Evolutionary conservation across 2,329 filamentous ascomycete species (phyloP).

Genomic region (Diplocarpon rosae): DNA sequence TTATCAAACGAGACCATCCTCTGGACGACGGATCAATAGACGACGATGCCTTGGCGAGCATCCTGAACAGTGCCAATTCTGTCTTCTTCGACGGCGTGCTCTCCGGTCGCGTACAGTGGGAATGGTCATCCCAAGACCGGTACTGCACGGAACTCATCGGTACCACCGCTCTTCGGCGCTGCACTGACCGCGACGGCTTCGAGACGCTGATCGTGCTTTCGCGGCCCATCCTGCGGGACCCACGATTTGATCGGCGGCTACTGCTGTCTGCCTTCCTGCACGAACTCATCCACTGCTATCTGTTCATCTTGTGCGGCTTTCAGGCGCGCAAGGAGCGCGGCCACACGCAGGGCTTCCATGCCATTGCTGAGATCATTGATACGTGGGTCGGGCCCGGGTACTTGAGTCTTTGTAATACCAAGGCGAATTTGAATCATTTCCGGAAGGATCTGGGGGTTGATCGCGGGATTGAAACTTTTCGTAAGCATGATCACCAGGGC

Average conservation of each 20-base stretch:
- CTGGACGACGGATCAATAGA: constrained; percentile 43
- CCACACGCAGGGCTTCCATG: constrained; percentile 48
- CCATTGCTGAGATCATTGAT: constrained; percentile 49
- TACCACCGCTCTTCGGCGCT: constrained; percentile 45
- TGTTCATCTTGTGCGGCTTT: constrained; percentile 52
- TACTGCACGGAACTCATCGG: constrained; percentile 48
- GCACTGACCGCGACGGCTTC: constrained; percentile 35
- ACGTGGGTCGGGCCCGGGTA: constrained; percentile 44
- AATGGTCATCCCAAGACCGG: constrained; percentile 43
- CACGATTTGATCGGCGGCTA: constrained; percentile 43
- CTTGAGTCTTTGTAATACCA: constrained; percentile 46
- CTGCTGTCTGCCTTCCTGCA: constrained; percentile 56
- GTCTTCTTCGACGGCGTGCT: constrained; percentile 50
- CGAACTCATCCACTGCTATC: constrained; percentile 56
- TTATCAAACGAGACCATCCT: constrained; percentile 39
- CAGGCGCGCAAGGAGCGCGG: constrained; percentile 44
- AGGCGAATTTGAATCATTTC: constrained; percentile 49
- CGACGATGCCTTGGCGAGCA: constrained; percentile 43
- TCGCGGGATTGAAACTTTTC: neutral
- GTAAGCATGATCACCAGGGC: constrained; percentile 9
- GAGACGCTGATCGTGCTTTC: constrained; percentile 54
- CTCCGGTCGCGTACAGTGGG: constrained; percentile 47
- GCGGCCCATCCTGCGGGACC: constrained; percentile 41
- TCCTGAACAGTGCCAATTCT: constrained; percentile 50
- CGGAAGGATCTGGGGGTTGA: constrained; percentile 12